Base-by-base conservation (phyloP, 805 yeast genomes). In the Jamesozyma rosinii region DNA sequence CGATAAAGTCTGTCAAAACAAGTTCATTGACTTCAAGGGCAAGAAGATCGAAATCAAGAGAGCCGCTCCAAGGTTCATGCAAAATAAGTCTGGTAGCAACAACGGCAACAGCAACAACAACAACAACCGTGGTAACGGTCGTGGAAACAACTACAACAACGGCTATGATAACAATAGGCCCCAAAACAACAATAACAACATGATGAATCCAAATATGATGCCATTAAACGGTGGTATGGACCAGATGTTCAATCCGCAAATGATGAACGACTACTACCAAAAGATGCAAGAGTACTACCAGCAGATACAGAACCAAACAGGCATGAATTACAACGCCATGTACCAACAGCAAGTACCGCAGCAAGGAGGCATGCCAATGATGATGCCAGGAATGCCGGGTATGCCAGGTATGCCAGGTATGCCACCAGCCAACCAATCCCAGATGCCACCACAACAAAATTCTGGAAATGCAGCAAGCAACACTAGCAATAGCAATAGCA, bases 21-120 rank as follows among this genome's bases (percentile, higher is more conserved):
- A 83, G 63, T 87, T 79, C 58, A 75, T 90, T 50, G 78, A 80
- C 44, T 79, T 90, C 55, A 88, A 87, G 58, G 96, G 95, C 38
- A 85, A 83, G 57, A 74, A 81, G 44, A 81, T 83, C 77, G 92
- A 83, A 64, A 84, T 83, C 48, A 83, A 83, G 58, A 75, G 87
- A 60, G 92, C 92, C 3, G 89, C 81, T 59, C 89, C 90, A 53
- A 74, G 90, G 64, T 81, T 80, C 51, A 81, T 76, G 61, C 86
- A 81, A 54, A 66, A 63, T 17, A 55, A 48, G 19, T 37, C 40
- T 15, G n/a, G 42, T 3, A 33, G 15, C 22, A 35, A 17, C 30
- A 30, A 30, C 19, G 36, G 15, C 19, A 19, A 14, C 17, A 17
- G 18, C 22, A 29, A 21, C 17, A 22, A 17, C 15, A 22, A 18